Percentiles rank a stretch among this genome's conserved stretches.
phyloP scores from a whole-genome alignment of 768 basidiomycete genomes.

The Neoboletus subvelutipes region DNA sequence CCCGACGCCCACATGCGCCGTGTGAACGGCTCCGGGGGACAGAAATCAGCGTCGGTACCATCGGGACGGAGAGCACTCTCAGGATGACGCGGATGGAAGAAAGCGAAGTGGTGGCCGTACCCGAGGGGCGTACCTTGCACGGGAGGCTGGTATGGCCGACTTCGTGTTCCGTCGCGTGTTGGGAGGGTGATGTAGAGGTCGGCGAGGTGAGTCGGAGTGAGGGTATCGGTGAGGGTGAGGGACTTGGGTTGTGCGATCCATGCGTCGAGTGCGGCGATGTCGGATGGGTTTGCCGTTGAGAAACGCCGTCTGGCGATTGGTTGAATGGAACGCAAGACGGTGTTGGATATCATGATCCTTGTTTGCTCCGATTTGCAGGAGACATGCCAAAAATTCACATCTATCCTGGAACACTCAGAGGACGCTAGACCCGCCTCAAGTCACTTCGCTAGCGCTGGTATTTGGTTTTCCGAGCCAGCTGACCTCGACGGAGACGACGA shows the following conservation, averaged over 20 bases:
- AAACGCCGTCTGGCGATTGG: constrained; percentile 5
- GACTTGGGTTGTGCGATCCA: constrained; percentile 55
- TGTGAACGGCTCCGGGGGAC: constrained; percentile 70
- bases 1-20: constrained; percentile 85
- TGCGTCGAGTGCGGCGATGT: constrained; percentile 39
- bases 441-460: too few relatives aligned
- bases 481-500: too few relatives aligned
- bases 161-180: constrained; percentile 60
- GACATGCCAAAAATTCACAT: too few relatives aligned
- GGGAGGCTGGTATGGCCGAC: constrained; percentile 42
- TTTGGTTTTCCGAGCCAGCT: too few relatives aligned
- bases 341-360: background rate
- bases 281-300: constrained; percentile 12
- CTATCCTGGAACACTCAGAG: too few relatives aligned
- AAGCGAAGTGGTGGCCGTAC: constrained; percentile 69
- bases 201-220: constrained; percentile 56
- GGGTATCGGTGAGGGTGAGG: constrained; percentile 46
- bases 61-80: constrained; percentile 59
- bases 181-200: constrained; percentile 71
- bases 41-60: constrained; percentile 70
- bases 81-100: constrained; percentile 68
- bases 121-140: constrained; percentile 42
- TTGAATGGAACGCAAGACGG: background rate
- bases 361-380: background rate
- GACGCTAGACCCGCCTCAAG: too few relatives aligned